Base-by-base conservation (phyloP, 306 rosid species). In the Astragalus glycyphyllos region DNA sequence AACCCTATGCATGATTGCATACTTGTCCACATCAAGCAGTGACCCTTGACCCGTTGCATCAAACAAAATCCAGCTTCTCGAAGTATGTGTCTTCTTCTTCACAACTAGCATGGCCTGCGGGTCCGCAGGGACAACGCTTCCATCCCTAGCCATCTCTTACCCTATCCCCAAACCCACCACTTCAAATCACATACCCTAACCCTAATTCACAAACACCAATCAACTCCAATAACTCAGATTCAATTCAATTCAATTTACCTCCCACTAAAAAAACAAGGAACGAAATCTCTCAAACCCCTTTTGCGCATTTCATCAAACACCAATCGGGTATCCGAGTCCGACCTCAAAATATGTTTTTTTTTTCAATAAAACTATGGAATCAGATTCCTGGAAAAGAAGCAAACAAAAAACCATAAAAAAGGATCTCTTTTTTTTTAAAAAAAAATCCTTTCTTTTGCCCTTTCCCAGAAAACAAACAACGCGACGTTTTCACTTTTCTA, bases 1-100 rank as follows among this genome's bases (percentile, higher is more conserved):
- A 32, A 86, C 96, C 44, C 97, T 58, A 58, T 90, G 90, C 98
- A 88, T 94, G 75, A 94, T 87, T 6, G 88, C 95, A 54, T 94
- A 84, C 75, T 94, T 94, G 80, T 94, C 98, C 41, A 83, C 86
- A 14, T 94, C 98, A 29, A 94, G 83, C 62, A 87, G 58, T 4
- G 89, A 77, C 15, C 90, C 89, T 38, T 88, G 80, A 11, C 98
- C 98, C 0, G 75, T 40, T 4, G 67, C 53, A 65, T 89, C 96
- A 71, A 94, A 32, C 45, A 87, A 20, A 37, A 87, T 89, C 98
- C 98, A 94, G 71, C 91, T 94, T 85, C 97, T 71, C 2, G 94
- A 77, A 66, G 88, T 46, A 64, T 84, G 90, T 17, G 78, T 84
- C 81, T 90, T 90, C 96, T 94, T 94, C 88, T 94, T 94, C 74